phyloP scores from a whole-genome alignment of 495 filamentous ascomycete genomes.

The Aspergillus diversus region DNA sequence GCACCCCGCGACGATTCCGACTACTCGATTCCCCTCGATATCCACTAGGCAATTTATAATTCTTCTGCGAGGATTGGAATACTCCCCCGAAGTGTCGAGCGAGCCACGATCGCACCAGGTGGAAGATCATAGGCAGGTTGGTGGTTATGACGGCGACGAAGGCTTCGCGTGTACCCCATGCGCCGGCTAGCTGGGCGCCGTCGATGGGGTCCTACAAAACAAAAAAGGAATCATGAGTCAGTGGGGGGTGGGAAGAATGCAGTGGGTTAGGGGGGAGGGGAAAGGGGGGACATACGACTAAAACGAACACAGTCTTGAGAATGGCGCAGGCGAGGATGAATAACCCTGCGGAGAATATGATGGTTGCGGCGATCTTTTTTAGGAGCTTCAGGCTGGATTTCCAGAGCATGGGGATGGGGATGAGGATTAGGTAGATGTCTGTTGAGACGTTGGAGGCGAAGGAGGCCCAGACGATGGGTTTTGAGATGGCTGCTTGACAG shows the following conservation, averaged over 20 bases:
- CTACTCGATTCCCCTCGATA: slow-evolving; percentile 37
- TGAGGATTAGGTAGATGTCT: slow-evolving; percentile 56
- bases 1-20: slow-evolving; percentile 44
- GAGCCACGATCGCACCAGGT: slow-evolving; percentile 50
- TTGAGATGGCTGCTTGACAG: slow-evolving; percentile 55
- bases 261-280: no score
- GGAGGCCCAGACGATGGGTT: slow-evolving; percentile 47
- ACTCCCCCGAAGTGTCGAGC: slow-evolving; percentile 34
- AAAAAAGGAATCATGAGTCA: no score
- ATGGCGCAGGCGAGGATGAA: slow-evolving; percentile 54
- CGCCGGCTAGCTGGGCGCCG: slow-evolving; percentile 50
- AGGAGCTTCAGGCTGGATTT: slow-evolving; percentile 41
- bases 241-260: not conserved
- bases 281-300: slow-evolving; percentile 36
- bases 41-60: slow-evolving; percentile 30
- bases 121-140: slow-evolving; percentile 59
- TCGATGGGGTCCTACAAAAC: slow-evolving; percentile 42
- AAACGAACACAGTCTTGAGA: slow-evolving; percentile 50
- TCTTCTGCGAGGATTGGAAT: slow-evolving; percentile 35
- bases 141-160: slow-evolving; percentile 56
- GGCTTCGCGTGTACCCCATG: slow-evolving; percentile 56
- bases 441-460: slow-evolving; percentile 53
- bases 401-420: slow-evolving; percentile 60
- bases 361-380: slow-evolving; percentile 51
- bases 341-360: slow-evolving; percentile 53